Conservation (phyloP, 2,329 filamentous ascomycete species). For the Fusarium annulatum region DNA sequence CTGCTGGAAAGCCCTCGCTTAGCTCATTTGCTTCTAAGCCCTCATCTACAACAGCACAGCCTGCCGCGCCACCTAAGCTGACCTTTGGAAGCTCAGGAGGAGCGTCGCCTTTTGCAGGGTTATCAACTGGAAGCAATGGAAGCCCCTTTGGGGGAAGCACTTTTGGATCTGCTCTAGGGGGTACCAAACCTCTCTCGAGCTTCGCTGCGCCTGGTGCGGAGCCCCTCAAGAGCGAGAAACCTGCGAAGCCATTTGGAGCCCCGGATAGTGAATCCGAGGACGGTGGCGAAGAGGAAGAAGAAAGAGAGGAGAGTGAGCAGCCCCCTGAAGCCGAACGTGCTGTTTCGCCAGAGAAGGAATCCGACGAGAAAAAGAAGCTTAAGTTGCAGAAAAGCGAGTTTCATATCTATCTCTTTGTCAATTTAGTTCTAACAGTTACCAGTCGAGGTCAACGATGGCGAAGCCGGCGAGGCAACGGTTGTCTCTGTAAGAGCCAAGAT, state of each 20-base stretch:
- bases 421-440: constrained; percentile 42
- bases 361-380: constrained; percentile 72
- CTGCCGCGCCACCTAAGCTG: constrained; percentile 57
- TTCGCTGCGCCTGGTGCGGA: constrained; percentile 74
- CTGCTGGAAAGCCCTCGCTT: constrained; percentile 49
- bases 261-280: constrained; percentile 74
- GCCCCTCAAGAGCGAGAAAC: constrained; percentile 66
- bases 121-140: constrained; percentile 56
- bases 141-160: constrained; percentile 54
- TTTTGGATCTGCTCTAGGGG: constrained; percentile 53
- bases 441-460: constrained; percentile 85
- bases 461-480: constrained; percentile 82
- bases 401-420: neutral
- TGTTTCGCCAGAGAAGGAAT: constrained; percentile 63
- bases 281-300: constrained; percentile 52
- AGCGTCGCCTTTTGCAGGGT: constrained; percentile 60
- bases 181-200: constrained; percentile 64
- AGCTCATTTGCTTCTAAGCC: constrained; percentile 50
- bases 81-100: constrained; percentile 58
- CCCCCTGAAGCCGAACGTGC: constrained; percentile 60
- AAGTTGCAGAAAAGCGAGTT: constrained; percentile 76
- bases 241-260: constrained; percentile 80
- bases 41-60: constrained; percentile 36
- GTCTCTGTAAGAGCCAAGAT: constrained; percentile 85
- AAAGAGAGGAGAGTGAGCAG: constrained; percentile 56